Percentiles rank a stretch among this genome's conserved stretches.
Evolutionary conservation across 2,329 filamentous ascomycete genomes (phyloP).

Genomic region (Monilinia fructigena): DNA sequence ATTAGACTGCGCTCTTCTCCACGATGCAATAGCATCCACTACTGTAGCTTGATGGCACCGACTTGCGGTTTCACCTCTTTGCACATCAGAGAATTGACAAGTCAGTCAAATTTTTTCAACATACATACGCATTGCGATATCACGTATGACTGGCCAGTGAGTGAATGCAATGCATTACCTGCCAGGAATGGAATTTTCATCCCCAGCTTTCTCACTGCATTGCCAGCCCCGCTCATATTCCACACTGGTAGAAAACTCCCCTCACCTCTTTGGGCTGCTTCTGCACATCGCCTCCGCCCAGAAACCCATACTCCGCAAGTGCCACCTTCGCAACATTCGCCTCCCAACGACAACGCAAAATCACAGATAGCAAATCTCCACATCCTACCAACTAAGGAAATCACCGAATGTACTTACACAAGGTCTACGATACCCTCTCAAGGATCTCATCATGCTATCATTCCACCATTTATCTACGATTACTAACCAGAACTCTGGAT

Average conservation of each 20-base stretch:
- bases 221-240: not conserved
- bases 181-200: constrained; percentile 1
- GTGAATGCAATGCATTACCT: not conserved
- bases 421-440: not conserved
- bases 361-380: not conserved
- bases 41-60: not conserved
- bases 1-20: not conserved
- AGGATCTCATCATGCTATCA: not conserved
- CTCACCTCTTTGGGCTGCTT: not conserved
- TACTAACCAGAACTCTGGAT: not conserved
- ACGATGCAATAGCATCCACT: not conserved
- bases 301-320: not conserved
- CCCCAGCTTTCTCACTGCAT: constrained; percentile 10
- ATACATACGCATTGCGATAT: not conserved
- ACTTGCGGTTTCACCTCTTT: not conserved
- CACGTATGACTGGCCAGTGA: not conserved
- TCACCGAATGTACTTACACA: not conserved
- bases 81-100: constrained; percentile 10
- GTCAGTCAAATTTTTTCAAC: not conserved
- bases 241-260: not conserved
- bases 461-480: not conserved
- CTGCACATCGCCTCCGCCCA: not conserved
- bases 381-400: not conserved
- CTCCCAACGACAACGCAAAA: not conserved
- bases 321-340: not conserved